Evolutionary conservation across 1,284 basidiomycete genomes (phyloP), one percentile per base, ranked within the genome.

Genomic region (Pseudozyma thailandica): DNA sequence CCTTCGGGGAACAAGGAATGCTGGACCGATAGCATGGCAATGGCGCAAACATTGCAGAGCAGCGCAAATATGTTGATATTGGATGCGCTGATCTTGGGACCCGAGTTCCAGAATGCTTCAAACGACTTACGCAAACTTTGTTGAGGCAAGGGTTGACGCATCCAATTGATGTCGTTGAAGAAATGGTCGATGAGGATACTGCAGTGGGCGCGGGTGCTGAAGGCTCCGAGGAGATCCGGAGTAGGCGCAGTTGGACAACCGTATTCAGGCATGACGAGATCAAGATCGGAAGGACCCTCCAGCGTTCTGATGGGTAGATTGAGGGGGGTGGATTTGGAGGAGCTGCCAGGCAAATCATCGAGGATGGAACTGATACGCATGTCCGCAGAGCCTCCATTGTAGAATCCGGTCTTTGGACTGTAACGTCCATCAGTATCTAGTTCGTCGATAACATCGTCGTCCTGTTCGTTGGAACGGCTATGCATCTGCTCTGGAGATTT

Each of bases 81-180:
- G 16, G 51, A 45, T 8, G 72, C 61, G 15, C 61, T 75, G 45
- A 80, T 61, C 43, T 52, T 63, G 18, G 78, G 76, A 20, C 74
- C 77, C 2, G 58, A 52, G 18, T 64, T 61, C 71, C 72, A 75
- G 28, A 77, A 72, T 16, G 52, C 49, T 18, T 66, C 56, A 15
- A 72, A 72, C 7, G 63, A 68, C 31, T 69, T 48, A 43, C 66
- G 68, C 2, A 77, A 37, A 47, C 60, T 55, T 37, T 62, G 54
- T 27, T 71, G 72, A 0, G 75, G 72, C 16, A 77, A 35, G 2
- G 73, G 74, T 46, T 77, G 76, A n/a, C 78, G 72, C 38, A 80
- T 59, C 78, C 78, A 80, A 45, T 79, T 80, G 63, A 77, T 68
- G 48, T 76, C 62, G 37, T 69, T 49, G 56, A 74, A 79, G 45